A percentile compares a stretch with the other conserved stretches of the same genome.
phyloP scores from a whole-genome alignment of 352 stramenopile genomes.

The Globisporangium parvum region DNA sequence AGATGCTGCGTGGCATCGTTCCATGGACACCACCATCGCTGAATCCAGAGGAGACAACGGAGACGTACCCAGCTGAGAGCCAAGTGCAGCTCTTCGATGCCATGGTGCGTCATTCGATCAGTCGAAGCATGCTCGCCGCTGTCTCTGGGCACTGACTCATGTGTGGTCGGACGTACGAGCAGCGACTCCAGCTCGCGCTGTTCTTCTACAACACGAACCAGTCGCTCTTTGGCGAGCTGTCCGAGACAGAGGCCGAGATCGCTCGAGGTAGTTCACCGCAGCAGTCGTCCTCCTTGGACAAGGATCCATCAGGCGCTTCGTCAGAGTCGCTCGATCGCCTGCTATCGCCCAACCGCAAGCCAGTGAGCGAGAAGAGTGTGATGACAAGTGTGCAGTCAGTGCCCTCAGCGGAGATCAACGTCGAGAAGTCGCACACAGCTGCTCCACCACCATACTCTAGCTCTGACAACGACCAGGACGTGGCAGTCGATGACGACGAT shows the following conservation, averaged over 20 bases:
- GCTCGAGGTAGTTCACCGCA: constrained; percentile 15
- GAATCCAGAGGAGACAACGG: constrained; percentile 30
- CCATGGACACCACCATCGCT: background rate
- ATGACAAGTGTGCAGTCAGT: background rate
- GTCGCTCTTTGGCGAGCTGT: constrained; percentile 42
- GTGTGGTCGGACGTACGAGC: background rate
- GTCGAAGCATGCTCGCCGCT: background rate
- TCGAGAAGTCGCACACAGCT: background rate
- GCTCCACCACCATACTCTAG: too few species aligned
- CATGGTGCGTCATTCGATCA: constrained; percentile 30
- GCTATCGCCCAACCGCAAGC: background rate
- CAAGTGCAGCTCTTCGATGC: constrained; percentile 51
- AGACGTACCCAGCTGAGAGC: constrained; percentile 23
- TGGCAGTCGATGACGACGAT: constrained; percentile 20
- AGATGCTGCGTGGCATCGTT: background rate
- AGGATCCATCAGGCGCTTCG: too few species aligned
- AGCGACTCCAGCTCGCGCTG: constrained; percentile 64
- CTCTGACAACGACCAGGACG: constrained; percentile 4
- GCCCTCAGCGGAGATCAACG: background rate
- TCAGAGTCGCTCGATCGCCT: background rate
- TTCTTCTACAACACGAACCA: constrained; percentile 72
- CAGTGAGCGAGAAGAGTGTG: background rate
- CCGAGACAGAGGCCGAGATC: constrained; percentile 43
- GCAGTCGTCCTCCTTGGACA: background rate
- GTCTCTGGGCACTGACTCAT: background rate